Conservation (phyloP, 768 basidiomycete genomes). For the Grammothele lineata region DNA sequence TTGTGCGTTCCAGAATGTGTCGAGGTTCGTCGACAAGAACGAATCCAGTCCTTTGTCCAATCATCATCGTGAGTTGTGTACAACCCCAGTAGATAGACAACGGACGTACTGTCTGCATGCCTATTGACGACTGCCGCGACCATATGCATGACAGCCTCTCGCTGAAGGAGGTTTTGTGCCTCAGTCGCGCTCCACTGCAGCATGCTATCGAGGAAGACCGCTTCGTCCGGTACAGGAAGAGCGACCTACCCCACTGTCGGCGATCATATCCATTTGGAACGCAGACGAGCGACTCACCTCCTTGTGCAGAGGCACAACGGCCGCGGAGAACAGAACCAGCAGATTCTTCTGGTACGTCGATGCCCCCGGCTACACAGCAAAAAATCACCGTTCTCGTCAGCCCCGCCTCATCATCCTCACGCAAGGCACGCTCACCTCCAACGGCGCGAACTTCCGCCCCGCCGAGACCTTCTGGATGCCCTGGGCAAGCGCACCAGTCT, state of each 20-base stretch:
- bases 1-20: conserved; percentile 45
- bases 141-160: conserved; percentile 50
- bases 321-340: conserved; percentile 62
- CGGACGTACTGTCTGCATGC: conserved; percentile 53
- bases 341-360: conserved; percentile 54
- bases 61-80: too few relatives aligned
- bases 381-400: too few relatives aligned
- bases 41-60: conserved; percentile 42
- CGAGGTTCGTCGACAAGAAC: conserved; percentile 42
- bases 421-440: conserved; percentile 40
- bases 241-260: too few relatives aligned
- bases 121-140: conserved; percentile 78
- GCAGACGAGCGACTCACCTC: too few relatives aligned
- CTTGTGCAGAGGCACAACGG: conserved; percentile 57
- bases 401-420: too few relatives aligned
- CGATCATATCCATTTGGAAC: background rate
- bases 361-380: conserved; percentile 36
- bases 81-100: background rate
- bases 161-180: conserved; percentile 47
- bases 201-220: conserved; percentile 48
- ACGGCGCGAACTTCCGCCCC: conserved; percentile 40
- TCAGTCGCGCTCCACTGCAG: conserved; percentile 55
- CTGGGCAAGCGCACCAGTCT: conserved; percentile 46
- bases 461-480: conserved; percentile 50
- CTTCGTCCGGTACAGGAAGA: conserved; percentile 45